Base-by-base conservation (phyloP, 495 filamentous ascomycete genomes). In the Halenospora varia region DNA sequence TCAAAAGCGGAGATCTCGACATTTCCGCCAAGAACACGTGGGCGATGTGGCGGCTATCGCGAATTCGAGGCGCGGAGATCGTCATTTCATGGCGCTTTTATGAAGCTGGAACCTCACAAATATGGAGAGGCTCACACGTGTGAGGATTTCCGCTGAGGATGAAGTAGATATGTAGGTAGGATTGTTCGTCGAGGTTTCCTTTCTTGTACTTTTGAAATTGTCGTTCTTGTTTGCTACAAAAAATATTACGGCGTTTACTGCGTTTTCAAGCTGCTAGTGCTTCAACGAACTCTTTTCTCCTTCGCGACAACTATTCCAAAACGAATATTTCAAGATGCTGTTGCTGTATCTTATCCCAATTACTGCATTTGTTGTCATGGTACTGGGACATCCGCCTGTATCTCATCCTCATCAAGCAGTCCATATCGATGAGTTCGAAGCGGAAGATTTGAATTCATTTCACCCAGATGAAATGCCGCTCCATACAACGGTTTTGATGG, bases 401-500 rank as follows among this genome's bases (percentile, higher is more conserved):
- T 9, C 24, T 6, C 10, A 47, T 19, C 44, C 44, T 9, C 44
- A 10, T 18, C 44, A 8, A 18, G 19, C 10, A 47, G 18, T 47
- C 8, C 35, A 40, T 9, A 19, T 53, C 20, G 46, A 55, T 29
- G 42, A n/a, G n/a, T n/a, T 35, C 23, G 1, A 52, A 10, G 39
- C 29, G 2, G 15, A 51, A 18, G 47, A 48, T 19, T 35, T 47
- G 8, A 6, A 47, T 20, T 6, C 9, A 10, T 47, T 10, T 20
- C 29, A 6, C 19, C 50, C 35, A 18, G 23, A 35, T 6, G 0
- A 40, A 10, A 49, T 8, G 2, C 57, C 57, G 4, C 18, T 60
- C 9, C 57, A 55, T 29, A 60, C 57, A 1, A 60, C 57, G 10
- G 51, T 51, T 1, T 25, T 60, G n/a, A 60, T 60, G 57, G 57